A percentile compares a stretch with the other conserved stretches of the same genome.
phyloP scores from a whole-genome alignment of 148 eudicot genomes.

The Vaccinium vitisidaea region DNA sequence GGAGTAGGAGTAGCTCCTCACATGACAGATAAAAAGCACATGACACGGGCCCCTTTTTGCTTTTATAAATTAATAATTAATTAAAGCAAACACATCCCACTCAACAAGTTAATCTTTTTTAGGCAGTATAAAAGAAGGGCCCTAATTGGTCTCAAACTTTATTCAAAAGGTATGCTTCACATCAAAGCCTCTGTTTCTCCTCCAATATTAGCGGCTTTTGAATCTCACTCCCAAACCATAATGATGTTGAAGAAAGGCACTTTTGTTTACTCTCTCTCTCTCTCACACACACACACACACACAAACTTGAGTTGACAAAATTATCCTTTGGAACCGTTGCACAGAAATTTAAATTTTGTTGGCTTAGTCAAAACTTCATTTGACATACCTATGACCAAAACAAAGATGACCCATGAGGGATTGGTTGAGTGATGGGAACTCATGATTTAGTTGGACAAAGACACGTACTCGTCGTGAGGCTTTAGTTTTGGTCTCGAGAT shows the following conservation, averaged over 20 bases:
- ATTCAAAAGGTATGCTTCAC: constrained; percentile 15
- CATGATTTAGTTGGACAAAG: no score
- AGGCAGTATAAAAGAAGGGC: not conserved
- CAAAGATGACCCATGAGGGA: no score
- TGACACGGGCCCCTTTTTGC: not conserved
- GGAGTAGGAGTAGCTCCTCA: not conserved
- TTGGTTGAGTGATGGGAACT: no score
- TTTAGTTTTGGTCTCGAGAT: no score
- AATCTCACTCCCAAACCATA: not conserved
- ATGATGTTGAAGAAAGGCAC: not conserved
- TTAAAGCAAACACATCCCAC: not conserved
- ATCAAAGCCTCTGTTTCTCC: constrained; percentile 9
- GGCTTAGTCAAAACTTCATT: not conserved
- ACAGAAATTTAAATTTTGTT: not conserved
- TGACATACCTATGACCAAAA: not conserved
- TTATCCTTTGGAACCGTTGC: constrained; percentile 18
- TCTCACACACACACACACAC: no score
- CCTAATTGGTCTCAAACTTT: constrained; percentile 11
- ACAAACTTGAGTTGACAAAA: not conserved
- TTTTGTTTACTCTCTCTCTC: constrained; percentile 3
- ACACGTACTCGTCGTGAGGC: no score
- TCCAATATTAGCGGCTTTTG: not conserved
- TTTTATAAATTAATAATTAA: not conserved
- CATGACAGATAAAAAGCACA: not conserved
- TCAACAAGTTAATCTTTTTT: constrained; percentile 1